phyloP scores from a whole-genome alignment of 2,329 filamentous ascomycete species.

The Claviceps sp. region DNA sequence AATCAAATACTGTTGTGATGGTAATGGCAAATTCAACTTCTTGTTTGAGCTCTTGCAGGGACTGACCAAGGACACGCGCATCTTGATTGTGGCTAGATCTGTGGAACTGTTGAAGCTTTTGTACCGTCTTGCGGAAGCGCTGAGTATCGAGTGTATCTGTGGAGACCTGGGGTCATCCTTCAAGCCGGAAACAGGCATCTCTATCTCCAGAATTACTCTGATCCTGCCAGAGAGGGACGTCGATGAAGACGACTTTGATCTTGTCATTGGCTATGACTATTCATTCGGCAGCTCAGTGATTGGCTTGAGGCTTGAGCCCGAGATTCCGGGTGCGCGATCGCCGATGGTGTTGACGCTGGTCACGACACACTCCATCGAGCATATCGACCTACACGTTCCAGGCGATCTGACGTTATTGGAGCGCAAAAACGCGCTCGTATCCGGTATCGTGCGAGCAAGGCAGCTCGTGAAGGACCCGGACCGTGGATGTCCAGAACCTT shows the following conservation, averaged over 20 bases:
- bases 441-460: slow-evolving; percentile 21
- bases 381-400: slow-evolving; percentile 35
- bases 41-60: slow-evolving; percentile 38
- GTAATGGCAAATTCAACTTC: slow-evolving; percentile 48
- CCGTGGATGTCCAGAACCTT: slow-evolving; percentile 25
- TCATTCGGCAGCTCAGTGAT: slow-evolving; percentile 27
- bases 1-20: slow-evolving; percentile 39
- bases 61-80: slow-evolving; percentile 29
- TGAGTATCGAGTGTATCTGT: slow-evolving; percentile 23
- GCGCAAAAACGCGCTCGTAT: slow-evolving; percentile 32
- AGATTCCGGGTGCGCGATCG: slow-evolving; percentile 10
- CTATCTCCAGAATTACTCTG: slow-evolving; percentile 27
- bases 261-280: slow-evolving; percentile 41
- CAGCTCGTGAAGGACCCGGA: slow-evolving; percentile 28
- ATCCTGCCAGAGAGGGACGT: slow-evolving; percentile 26
- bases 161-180: slow-evolving; percentile 15
- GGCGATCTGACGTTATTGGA: slow-evolving; percentile 25
- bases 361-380: slow-evolving; percentile 40
- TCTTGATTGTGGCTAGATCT: slow-evolving; percentile 41
- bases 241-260: slow-evolving; percentile 29
- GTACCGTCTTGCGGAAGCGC: slow-evolving; percentile 30
- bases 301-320: slow-evolving; percentile 3
- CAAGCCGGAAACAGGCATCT: slow-evolving; percentile 17
- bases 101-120: slow-evolving; percentile 38
- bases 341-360: slow-evolving; percentile 37